Base-by-base conservation (phyloP, 495 filamentous ascomycete genomes). In the Bathelium albidoporum region DNA sequence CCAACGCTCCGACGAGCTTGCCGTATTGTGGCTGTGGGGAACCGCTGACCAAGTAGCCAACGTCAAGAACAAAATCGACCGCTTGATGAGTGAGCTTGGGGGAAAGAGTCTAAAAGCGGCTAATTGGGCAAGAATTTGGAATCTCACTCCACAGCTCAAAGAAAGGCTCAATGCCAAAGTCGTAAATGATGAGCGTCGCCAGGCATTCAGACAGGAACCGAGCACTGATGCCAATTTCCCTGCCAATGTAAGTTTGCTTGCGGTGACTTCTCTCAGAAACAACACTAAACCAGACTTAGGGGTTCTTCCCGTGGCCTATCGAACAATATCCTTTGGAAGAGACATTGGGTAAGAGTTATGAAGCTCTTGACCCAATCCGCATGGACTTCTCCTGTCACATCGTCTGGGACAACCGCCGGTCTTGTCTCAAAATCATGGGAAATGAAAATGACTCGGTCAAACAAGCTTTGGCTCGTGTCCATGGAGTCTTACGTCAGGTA, bases 281-380 rank as follows among this genome's bases (percentile, higher is more conserved):
- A 44, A 34, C 11, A 14, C 31, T 39, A 60, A 60, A n/a, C n/a
- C 36, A n/a, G 20, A n/a, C 29, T 3, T 14, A 62, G 60, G 60
- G 60, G 49, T 22, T 62, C 62, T 31, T 69, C 68, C 24, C 59
- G 59, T 71, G 69, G 69, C 69, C 69, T 2, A 24, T 61, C 2
- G 28, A 63, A n/a, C 62, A 69, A 24, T 65, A 65, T 39, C 36
- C 60, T 10, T 66, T 66, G 0, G 67, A 65, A 28, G 64, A 66
- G 32, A 52, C 65, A 16, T 43, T 71, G 32, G 69, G 69, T 14
- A 53, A 22, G 2, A 65, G 58, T 49, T 59, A 43, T 32, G 69
- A 71, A 58, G 69, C 69, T 7, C 32, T 71, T 2, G 69, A 71
- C 52, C 65, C 67, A n/a, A 66, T 71, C 18, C 65, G 69, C 24